These are phyloP conservation scores for Colletotrichum siamense DNA, from an alignment of 2,329 filamentous ascomycete genomes.

Conservation along the genomic window DNA sequence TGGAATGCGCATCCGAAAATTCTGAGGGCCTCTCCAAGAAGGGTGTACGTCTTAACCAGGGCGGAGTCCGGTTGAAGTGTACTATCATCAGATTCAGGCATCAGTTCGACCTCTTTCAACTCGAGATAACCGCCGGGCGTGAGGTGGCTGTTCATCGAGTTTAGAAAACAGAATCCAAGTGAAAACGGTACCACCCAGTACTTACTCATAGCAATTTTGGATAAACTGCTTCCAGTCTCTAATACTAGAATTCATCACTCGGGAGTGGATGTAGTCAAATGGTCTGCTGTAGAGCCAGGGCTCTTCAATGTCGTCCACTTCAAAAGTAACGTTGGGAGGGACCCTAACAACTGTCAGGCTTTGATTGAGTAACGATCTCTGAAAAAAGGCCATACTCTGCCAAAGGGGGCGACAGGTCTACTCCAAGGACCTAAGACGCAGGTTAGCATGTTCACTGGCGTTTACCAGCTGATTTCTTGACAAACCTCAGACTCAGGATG, in stretches of 20 bases:
- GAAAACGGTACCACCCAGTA: not conserved
- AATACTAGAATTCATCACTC: constrained; percentile 34
- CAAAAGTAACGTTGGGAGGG: constrained; percentile 49
- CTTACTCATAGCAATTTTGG: not conserved
- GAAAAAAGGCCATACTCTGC: too few relatives aligned
- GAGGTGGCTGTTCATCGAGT: not conserved
- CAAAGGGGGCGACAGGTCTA: not conserved
- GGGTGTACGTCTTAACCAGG: not conserved
- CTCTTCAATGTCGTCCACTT: constrained; percentile 39
- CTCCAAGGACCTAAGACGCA: not conserved
- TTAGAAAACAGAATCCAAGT: not conserved
- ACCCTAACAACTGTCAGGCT: constrained; percentile 22
- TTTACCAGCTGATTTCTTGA: not conserved
- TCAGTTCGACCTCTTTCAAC: not conserved
- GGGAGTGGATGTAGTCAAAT: constrained; percentile 39
- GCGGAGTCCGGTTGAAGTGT: not conserved
- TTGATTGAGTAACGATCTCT: too few relatives aligned
- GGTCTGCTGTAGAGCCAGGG: constrained; percentile 33
- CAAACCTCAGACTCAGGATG: not conserved
- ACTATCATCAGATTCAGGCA: not conserved
- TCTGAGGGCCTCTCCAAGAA: not conserved
- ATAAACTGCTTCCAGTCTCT: constrained; percentile 26
- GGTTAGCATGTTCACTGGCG: not conserved
- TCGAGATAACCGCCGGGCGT: not conserved
- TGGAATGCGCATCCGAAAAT: not conserved